Conservation (phyloP, 495 filamentous ascomycete genomes). For the Choiromyces venosus region DNA sequence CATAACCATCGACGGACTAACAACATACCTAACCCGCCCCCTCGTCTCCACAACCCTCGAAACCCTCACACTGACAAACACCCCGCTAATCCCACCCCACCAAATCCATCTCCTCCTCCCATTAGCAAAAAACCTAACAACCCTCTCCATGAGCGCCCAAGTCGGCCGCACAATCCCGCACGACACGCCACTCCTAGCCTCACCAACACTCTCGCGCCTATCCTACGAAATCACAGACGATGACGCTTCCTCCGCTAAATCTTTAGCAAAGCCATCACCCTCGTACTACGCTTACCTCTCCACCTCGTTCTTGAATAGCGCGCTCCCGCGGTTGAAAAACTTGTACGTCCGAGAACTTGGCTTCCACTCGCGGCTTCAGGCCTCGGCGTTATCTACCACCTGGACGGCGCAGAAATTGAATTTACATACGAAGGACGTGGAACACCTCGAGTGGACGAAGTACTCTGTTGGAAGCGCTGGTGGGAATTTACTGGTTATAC, state of each 20-base stretch:
- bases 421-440: conserved; percentile 26
- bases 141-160: conserved; percentile 42
- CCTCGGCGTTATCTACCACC: conserved; percentile 42
- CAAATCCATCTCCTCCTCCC: conserved; percentile 39
- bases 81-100: conserved; percentile 60
- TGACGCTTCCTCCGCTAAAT: conserved; percentile 49
- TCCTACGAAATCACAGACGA: conserved; percentile 76
- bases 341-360: conserved; percentile 79
- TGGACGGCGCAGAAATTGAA: conserved; percentile 28
- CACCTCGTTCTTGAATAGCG: conserved; percentile 66
- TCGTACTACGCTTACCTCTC: conserved; percentile 87
- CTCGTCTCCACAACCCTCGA: conserved; percentile 40
- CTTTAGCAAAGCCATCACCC: conserved; percentile 55
- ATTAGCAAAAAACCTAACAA: conserved; percentile 42
- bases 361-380: conserved; percentile 69
- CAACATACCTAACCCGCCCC: conserved; percentile 58
- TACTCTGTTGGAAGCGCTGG: conserved; percentile 21
- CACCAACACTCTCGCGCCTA: conserved; percentile 60
- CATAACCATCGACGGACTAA: conserved; percentile 62
- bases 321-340: conserved; percentile 63
- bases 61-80: conserved; percentile 53
- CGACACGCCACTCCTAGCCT: conserved; percentile 59
- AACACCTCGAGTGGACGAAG: conserved; percentile 38
- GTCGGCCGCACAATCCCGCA: conserved; percentile 44
- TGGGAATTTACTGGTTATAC: conserved; percentile 26